Base-by-base conservation (phyloP, 805 yeast genomes). In the Metschnikowia picachoensis region DNA sequence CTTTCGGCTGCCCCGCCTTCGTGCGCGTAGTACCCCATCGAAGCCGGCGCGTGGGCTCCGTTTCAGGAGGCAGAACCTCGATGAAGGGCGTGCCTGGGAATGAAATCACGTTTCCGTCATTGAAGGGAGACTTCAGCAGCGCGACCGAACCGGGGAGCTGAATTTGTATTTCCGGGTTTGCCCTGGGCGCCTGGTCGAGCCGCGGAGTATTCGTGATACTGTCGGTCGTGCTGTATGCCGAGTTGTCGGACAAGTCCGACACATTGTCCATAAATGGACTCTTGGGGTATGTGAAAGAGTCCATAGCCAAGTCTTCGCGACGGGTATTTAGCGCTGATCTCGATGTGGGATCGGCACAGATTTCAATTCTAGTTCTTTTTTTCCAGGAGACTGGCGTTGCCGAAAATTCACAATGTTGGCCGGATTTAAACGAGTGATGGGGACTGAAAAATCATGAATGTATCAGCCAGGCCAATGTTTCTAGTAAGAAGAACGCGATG, bases 21-120 rank as follows among this genome's bases (percentile, higher is more conserved):
- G 81, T 79, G 55, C 96, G 76, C 53, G 85, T 88, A 3, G 97
- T 91, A 48, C 97, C 97, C 96, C 95, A 88, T 66, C 96, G 76
- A 55, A 83, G 78, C 58, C 95, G 76, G 54, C 84, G 81, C 0
- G 85, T 72, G 13, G 41, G 44, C 37, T 54, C 55, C 35, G 35
- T 37, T 17, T 50, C 55, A 6, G 36, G 44, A 8, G 51, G 48
- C 16, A 44, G 46, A 46, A 40, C 50, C 39, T 46, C 44, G 17
- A 48, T 44, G 17, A 48, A 17, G 20, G 56, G 58, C 14, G 58
- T 47, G 4, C 47, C 48, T 9, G 53, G 51, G 6, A 39, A 36
- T 15, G 37, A 29, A 5, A 39, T 15, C 10, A 41, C 48, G 17
- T 44, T 17, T 3, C 27, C 37, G 17, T 44, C 48, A n/a, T 16